Base-by-base conservation (phyloP, 2,329 filamentous ascomycete genomes). In the Aspergillus calidoustus region DNA sequence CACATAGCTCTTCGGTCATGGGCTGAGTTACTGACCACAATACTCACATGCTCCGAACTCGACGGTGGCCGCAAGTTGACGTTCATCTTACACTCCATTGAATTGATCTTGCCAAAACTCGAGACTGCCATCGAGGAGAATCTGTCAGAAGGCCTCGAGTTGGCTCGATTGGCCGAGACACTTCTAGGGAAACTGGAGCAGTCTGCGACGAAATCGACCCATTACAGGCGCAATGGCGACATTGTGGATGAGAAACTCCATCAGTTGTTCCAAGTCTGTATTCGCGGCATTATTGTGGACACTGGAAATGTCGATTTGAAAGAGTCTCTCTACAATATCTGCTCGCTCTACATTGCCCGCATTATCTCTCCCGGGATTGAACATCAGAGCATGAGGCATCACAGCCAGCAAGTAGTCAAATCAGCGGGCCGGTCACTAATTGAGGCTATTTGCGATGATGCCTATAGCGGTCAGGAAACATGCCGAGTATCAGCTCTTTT, bases 401-500 rank as follows among this genome's bases (percentile, higher is more conserved):
- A 88, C 63, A 87, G 79, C 52, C 83, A 87, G 46, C 85, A 91
- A 73, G 89, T 91, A 1, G 84, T 96, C 68, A 92, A 91, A 74
- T 87, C 89, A 4, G 88, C 92, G 49, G 93, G 95, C 44, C 91
- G 92, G 70, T 86, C 91, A 58, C 82, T 98, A 44, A 85, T 98
- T 63, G 92, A 94, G 69, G 88, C 92, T 28, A 84, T 97, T 48
- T 97, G 93, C 73, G 95, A 99, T 71, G 95, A 99, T 79, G 93
- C 93, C 22, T 94, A 93, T 74, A 89, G 90, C 62, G 92, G 93
- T 44, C 90, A 94, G 71, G 86, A 91, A 43, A 86, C 84, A 13
- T 96, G 92, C 75, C 91, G 96, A 72, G 88, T 96, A 3, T 90
- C 94, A 0, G 93, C 95, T 11, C 82, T 98, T 48, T 85, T 97